Evolutionary conservation across 2,329 filamentous ascomycete genomes (phyloP).

Genomic region (Didymosphaeria variabile): DNA sequence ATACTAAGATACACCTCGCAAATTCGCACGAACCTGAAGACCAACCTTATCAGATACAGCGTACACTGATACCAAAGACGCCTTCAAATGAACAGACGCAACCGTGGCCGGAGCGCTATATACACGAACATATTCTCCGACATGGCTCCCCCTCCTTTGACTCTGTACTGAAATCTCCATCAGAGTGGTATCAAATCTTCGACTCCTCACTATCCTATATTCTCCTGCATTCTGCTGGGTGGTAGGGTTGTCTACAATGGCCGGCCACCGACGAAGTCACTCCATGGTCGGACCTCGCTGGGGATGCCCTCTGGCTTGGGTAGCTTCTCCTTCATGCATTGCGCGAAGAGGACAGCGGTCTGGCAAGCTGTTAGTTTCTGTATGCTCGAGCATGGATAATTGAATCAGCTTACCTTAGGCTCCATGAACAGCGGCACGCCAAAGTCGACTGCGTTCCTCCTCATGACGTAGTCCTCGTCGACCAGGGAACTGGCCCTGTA

Average conservation of each 20-base stretch:
- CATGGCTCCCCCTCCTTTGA: background rate
- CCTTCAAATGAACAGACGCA: slow-evolving; percentile 5
- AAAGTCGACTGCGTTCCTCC: slow-evolving; percentile 97
- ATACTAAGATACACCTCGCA: slow-evolving; percentile 12
- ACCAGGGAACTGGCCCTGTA: slow-evolving; percentile 81
- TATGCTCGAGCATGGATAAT: background rate
- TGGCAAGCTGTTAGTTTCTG: slow-evolving; percentile 51
- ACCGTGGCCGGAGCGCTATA: slow-evolving; percentile 10
- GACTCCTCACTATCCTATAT: background rate
- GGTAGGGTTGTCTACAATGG: slow-evolving; percentile 39
- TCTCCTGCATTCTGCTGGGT: background rate
- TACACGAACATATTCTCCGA: slow-evolving; percentile 11
- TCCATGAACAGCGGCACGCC: slow-evolving; percentile 98
- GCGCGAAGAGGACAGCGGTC: slow-evolving; percentile 95
- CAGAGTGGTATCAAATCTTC: slow-evolving; percentile 9
- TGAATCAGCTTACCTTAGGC: slow-evolving; percentile 77
- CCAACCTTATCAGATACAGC: slow-evolving; percentile 5
- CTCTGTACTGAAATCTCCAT: background rate
- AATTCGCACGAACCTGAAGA: slow-evolving; percentile 1
- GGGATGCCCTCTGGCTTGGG: slow-evolving; percentile 89
- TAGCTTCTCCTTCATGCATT: slow-evolving; percentile 97
- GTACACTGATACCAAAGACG: slow-evolving; percentile 13
- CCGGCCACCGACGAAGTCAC: slow-evolving; percentile 80
- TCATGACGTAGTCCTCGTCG: slow-evolving; percentile 98
- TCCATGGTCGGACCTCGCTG: slow-evolving; percentile 91